Evolutionary conservation across 176 grass and related monocot genomes (phyloP), one percentile per base, ranked within the genome.

Genomic region (Hsuehochloa calcarea): DNA sequence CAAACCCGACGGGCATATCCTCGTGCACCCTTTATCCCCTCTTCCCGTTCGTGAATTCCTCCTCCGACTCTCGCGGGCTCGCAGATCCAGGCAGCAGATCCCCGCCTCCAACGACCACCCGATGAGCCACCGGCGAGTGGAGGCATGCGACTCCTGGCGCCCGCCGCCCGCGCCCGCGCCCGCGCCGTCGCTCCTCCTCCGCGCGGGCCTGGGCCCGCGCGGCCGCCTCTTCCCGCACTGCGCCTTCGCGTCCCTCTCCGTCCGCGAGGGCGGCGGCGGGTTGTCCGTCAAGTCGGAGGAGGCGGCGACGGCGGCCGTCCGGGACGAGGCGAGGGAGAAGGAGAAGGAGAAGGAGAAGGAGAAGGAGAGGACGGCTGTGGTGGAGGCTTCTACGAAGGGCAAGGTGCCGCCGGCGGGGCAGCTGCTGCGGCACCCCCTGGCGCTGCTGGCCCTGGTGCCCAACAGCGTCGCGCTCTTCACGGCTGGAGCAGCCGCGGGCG

Each of bases 401-500:
- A 50, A 20, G 79, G 59, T 90, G 40, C 89, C 93, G 56, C 84
- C 93, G 25, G 64, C 43, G 46, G 88, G 80, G 64, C 91, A 89
- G 89, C 85, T 98, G 77, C 37, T 95, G 74, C 49, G 71, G 69
- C 96, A 98, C 68, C 96, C 93, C 15, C 80, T 94, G 81, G 93
- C 93, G 63, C 40, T 98, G 46, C 88, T 98, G 8, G 93, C 96
- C 12, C 40, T 95, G 12, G 91, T 95, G 43, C 96, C 96, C 20
- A 92, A 95, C 81, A 90, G 84, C 70, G 89, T 80, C 77, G 89
- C 96, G 41, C 93, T 95, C 63, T 98, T 98, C 86, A 87, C 88
- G 0, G 93, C 93, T 13, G 96, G 91, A 22, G 96, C 96, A 1
- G 70, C 91, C 5, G 88, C 96, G 7, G 96, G 96, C 26, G 91